Base-by-base conservation (phyloP, 495 filamentous ascomycete genomes). In the Aspergillus mulundensis region DNA sequence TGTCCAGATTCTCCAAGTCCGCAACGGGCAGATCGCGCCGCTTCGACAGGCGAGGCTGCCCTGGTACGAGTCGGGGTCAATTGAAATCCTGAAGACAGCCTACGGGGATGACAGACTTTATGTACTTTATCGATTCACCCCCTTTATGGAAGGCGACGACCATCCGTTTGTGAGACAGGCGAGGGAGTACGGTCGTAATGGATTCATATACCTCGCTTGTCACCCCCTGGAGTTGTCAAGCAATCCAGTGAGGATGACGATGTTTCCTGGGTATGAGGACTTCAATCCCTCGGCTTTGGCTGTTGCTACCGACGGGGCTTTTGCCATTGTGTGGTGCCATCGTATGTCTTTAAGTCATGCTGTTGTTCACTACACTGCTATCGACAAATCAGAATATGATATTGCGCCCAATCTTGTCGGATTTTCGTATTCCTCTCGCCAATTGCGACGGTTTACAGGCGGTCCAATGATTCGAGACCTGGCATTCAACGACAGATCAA, bases 251-350 rank as follows among this genome's bases (percentile, higher is more conserved):
- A 59, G 49, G 25, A 53, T 75, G 5, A 75, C 66, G 56, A 56
- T 54, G 16, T 72, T 77, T 15, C 66, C 64, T 3, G 67, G 71
- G 5, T 57, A 69, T 21, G 40, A 28, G 1, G 63, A 65, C 3
- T 71, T 67, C 38, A 64, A 70, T 21, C 72, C 73, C 11, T 45
- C 68, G 24, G 67, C 69, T 43, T 46, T 77, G 40, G 65, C 70
- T 5, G 61, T 54, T 53, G 64, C 57, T 3, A n/a, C 61, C 28
- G 32, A 45, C 18, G 55, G 59, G 14, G 58, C 48, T 6, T 77
- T 76, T 65, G 75, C 69, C 0, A 74, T 78, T 20, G 75, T 70
- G 12, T 78, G 75, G 75, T 66, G 69, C 38, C 60, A 76, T 56
- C 44, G 53, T 7, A 59, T 66, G 15, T 30, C 49, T n/a, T 18